Percentiles rank a stretch among this genome's conserved stretches.
Conservation (phyloP, 495 filamentous ascomycete species). For the Aspergillus sclerotiicarbonarius region DNA sequence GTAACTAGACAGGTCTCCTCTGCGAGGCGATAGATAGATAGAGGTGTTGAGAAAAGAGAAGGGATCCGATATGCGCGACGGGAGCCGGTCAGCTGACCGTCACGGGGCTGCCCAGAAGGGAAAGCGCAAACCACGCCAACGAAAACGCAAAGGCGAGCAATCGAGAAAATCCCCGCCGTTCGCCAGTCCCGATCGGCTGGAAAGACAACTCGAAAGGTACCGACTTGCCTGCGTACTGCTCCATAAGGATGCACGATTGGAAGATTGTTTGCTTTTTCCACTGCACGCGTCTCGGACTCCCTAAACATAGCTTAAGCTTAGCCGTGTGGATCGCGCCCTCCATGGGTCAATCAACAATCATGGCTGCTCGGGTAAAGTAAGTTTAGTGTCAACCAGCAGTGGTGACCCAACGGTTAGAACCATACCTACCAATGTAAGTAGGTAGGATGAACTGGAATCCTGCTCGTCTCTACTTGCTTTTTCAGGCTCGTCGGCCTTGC, state of each 20-base stretch:
- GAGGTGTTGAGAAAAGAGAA: no score
- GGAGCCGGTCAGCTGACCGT: background rate
- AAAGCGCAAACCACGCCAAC: background rate
- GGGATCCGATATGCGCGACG: background rate
- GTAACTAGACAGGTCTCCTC: slow-evolving; percentile 6
- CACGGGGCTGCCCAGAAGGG: background rate
- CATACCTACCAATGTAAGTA: background rate
- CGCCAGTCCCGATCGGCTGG: slow-evolving; percentile 13
- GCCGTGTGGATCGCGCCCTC: slow-evolving; percentile 18
- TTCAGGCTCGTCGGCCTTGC: slow-evolving; percentile 20
- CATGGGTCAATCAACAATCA: background rate
- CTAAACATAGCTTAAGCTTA: slow-evolving; percentile 34
- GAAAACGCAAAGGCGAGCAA: no score
- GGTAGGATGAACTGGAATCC: background rate
- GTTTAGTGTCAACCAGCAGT: slow-evolving; percentile 11
- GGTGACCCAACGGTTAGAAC: background rate
- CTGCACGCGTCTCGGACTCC: slow-evolving; percentile 17
- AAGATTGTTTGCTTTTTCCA: slow-evolving; percentile 29
- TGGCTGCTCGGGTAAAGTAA: slow-evolving; percentile 15
- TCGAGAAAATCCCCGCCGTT: slow-evolving; percentile 8
- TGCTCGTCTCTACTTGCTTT: slow-evolving; percentile 15
- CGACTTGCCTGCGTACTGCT: background rate
- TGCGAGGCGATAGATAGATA: no score
- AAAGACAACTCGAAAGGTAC: slow-evolving; percentile 15
- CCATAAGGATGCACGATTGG: slow-evolving; percentile 1